Base-by-base conservation (phyloP, 768 basidiomycete species). In the Epithele typhae region DNA sequence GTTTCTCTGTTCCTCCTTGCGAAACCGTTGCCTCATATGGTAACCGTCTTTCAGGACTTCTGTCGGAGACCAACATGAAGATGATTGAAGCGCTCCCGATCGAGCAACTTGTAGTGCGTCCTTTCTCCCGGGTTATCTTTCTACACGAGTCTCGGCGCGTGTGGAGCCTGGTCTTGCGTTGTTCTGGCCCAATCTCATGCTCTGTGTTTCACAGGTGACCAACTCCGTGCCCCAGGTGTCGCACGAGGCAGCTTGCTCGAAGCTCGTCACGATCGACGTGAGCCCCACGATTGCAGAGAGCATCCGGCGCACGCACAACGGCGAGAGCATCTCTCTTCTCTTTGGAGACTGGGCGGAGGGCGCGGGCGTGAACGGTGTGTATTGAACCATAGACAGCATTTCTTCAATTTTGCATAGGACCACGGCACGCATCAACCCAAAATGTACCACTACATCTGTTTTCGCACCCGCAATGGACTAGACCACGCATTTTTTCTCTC, bases 221-320 rank as follows among this genome's bases (percentile, higher is more conserved):
- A 99, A 99, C 68, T 91, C 94, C 12, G 84, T 95, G 49, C 92
- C 92, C 15, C 93, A 96, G 73, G 75, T 62, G 39, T 73, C 82
- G 44, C 84, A 92, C 55, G 71, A 77, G 56, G 67, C 57, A 3
- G 60, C 63, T 25, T 84, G 83, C 59, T 72, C 78, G 25, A 97
- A 96, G 64, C 74, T 99, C 44, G 79, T 87, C 56, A 84, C 87
- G 7, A 81, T 99, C 58, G 96, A 99, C 67, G 79, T 98, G 59
- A 88, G 84, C 60, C 80, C 90, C 22, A 91, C 89, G 30, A 83
- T 99, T 54, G 89, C 96, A 5, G 96, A 99, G 72, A 92, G 90
- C 55, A 96, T 99, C 45, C 84, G 96, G 34, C 76, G 95, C 50
- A 93, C 90, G 3, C 92, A 94, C 65, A 94, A 94, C 51, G 92